These are phyloP conservation scores for Bromus sterilis DNA, from an alignment of 176 grass and related monocot genomes.

Conservation along the genomic window DNA sequence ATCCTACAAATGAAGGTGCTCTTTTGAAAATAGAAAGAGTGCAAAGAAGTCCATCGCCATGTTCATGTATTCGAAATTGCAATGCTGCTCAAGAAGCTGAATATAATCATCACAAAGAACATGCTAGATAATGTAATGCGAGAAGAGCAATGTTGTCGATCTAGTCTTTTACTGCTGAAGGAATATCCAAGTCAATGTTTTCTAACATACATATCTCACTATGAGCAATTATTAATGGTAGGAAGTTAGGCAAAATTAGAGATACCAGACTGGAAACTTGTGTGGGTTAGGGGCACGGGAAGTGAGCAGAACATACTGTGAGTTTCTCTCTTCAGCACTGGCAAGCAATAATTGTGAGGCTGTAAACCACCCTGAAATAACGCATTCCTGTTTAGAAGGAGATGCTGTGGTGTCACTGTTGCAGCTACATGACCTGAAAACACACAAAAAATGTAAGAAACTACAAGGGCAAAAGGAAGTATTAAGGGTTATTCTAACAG, in stretches of 20 bases:
- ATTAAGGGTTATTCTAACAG: not conserved
- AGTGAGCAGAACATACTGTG: constrained; percentile 54
- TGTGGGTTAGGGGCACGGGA: not conserved
- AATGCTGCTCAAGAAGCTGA: not conserved
- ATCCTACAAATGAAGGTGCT: not conserved
- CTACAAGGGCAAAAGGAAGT: not conserved
- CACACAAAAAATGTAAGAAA: constrained; percentile 5
- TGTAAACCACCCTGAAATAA: constrained; percentile 94
- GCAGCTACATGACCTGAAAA: constrained; percentile 69
- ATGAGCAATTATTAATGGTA: not conserved
- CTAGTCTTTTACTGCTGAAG: not conserved
- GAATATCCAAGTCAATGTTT: not conserved
- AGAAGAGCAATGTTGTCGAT: not conserved
- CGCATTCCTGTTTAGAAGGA: constrained; percentile 89
- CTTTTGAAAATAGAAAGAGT: not conserved
- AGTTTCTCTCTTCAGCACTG: constrained; percentile 86
- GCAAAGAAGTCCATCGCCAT: not conserved
- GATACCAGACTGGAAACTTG: not conserved
- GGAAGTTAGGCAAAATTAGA: not conserved
- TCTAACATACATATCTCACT: not conserved
- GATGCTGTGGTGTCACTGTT: constrained; percentile 93
- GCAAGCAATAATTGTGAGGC: constrained; percentile 92
- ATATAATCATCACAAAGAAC: not conserved
- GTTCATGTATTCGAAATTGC: not conserved
- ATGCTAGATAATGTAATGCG: not conserved